A percentile compares a stretch with the other conserved stretches of the same genome.
Evolutionary conservation across 2,329 filamentous ascomycete genomes (phyloP).

Genomic region (Talaromyces sp.): DNA sequence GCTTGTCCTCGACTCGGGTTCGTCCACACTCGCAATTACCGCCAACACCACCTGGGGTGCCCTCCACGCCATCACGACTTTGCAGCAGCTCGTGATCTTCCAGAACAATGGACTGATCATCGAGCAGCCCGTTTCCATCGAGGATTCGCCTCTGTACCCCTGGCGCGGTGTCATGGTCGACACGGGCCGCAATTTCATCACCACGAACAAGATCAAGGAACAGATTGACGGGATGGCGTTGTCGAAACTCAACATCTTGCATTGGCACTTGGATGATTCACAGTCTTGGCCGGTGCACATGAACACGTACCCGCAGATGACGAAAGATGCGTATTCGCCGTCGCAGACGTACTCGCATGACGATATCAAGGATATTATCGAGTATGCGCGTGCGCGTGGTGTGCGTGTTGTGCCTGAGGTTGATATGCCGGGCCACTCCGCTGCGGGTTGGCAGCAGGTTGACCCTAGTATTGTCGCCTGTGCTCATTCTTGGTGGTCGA

Average conservation of each 20-base stretch:
- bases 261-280: slow-evolving; percentile 56
- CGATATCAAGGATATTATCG: slow-evolving; percentile 45
- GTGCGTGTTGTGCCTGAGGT: slow-evolving; percentile 61
- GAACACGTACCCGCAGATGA: slow-evolving; percentile 50
- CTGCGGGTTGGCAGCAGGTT: slow-evolving; percentile 55
- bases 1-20: slow-evolving; percentile 41
- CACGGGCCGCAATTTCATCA: slow-evolving; percentile 54
- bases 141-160: slow-evolving; percentile 51
- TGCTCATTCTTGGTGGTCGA: slow-evolving; percentile 58
- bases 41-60: slow-evolving; percentile 54
- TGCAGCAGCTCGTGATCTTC: slow-evolving; percentile 54
- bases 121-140: slow-evolving; percentile 52
- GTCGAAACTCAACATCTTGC: slow-evolving; percentile 56
- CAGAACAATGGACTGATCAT: slow-evolving; percentile 42
- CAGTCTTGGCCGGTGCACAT: slow-evolving; percentile 57
- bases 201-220: slow-evolving; percentile 50
- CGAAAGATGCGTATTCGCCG: slow-evolving; percentile 52
- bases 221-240: slow-evolving; percentile 55
- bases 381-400: slow-evolving; percentile 53
- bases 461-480: slow-evolving; percentile 57
- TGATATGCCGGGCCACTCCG: slow-evolving; percentile 60
- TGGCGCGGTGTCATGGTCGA: slow-evolving; percentile 57
- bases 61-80: slow-evolving; percentile 55
- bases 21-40: slow-evolving; percentile 44
- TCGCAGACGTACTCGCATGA: slow-evolving; percentile 46